These are phyloP conservation scores for Astrocystis sublimbata DNA, from an alignment of 495 filamentous ascomycete species.

Conservation along the genomic window DNA sequence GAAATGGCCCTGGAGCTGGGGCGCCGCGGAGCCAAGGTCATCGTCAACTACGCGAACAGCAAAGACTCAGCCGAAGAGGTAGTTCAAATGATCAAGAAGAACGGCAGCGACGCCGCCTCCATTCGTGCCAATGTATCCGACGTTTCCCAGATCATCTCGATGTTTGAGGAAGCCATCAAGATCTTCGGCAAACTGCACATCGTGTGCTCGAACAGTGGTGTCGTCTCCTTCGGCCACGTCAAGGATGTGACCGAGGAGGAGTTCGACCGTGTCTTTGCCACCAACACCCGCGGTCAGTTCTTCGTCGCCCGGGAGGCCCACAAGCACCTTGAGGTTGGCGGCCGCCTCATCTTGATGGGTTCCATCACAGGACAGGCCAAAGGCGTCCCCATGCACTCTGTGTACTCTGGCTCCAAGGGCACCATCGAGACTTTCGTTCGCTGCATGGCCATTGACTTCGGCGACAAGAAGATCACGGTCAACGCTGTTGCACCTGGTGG, in stretches of 20 bases:
- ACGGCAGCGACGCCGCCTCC: constrained; percentile 60
- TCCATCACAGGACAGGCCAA: constrained; percentile 53
- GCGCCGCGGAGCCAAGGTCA: constrained; percentile 67
- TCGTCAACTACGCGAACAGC: constrained; percentile 76
- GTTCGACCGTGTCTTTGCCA: constrained; percentile 73
- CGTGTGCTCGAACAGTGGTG: constrained; percentile 70
- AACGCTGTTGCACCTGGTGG: constrained; percentile 76
- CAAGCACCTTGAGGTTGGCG: constrained; percentile 65
- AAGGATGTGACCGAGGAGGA: constrained; percentile 72
- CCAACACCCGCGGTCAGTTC: constrained; percentile 79
- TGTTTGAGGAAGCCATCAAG: constrained; percentile 58
- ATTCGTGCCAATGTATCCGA: constrained; percentile 77
- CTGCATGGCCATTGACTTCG: constrained; percentile 72
- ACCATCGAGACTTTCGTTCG: constrained; percentile 79
- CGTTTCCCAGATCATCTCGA: constrained; percentile 58
- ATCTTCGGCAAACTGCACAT: constrained; percentile 73
- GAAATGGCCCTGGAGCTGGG: constrained; percentile 77
- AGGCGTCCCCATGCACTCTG: constrained; percentile 68
- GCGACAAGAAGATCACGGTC: constrained; percentile 70
- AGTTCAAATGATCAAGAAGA: constrained; percentile 50
- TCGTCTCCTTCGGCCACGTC: constrained; percentile 62
- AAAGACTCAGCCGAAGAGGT: constrained; percentile 63
- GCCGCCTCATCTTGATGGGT: constrained; percentile 66
- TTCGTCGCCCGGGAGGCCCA: constrained; percentile 79
- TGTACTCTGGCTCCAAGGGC: constrained; percentile 77